Evolutionary conservation across 2,329 filamentous ascomycete genomes (phyloP), one percentile per base, ranked within the genome.

Genomic region (Penicillium sp.): DNA sequence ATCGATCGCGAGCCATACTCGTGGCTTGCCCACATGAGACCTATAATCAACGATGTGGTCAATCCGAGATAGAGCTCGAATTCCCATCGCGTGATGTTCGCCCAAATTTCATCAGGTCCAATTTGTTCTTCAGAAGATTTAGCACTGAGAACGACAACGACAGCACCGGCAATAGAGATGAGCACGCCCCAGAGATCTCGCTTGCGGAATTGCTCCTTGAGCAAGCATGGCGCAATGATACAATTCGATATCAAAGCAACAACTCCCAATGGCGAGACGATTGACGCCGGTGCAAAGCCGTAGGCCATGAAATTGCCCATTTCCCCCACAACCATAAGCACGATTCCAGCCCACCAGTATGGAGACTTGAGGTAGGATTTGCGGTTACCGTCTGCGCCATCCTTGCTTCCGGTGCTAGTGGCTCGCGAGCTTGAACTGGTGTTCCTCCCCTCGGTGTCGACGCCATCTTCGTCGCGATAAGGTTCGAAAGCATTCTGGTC

Each of bases 231-330:
- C 2, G 94, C 94, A 71, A 99, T 96, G 59, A 99, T 85, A 75
- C 94, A 99, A 77, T 99, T 99, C 44, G 93, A 96, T 45, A 99
- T 88, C 61, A 99, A 81, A 2, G 94, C 94, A 13, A 99, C 94
- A n/a, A 99, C 94, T 10, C 94, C 94, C 6, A 99, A 81, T 0
- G 94, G 94, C 35, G 93, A 97, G 42, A 99, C 94, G 68, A 99
- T 97, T 15, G 94, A 97, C 8, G 94, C 94, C 4, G 94, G 94
- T 31, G 94, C 94, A 73, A 99, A 99, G 25, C 94, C 94, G 70
- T 99, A 99, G 0, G 94, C 94, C 62, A 99, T 79, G 71, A 99
- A 99, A 74, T 99, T 99, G 51, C 94, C 94, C 71, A 90, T 89
- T 78, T 99, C 94, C 57, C 94, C 94, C 25, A 96, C 79, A 0